Conservation (phyloP, 2,329 filamentous ascomycete genomes). For the Diplodia scrobiculata region DNA sequence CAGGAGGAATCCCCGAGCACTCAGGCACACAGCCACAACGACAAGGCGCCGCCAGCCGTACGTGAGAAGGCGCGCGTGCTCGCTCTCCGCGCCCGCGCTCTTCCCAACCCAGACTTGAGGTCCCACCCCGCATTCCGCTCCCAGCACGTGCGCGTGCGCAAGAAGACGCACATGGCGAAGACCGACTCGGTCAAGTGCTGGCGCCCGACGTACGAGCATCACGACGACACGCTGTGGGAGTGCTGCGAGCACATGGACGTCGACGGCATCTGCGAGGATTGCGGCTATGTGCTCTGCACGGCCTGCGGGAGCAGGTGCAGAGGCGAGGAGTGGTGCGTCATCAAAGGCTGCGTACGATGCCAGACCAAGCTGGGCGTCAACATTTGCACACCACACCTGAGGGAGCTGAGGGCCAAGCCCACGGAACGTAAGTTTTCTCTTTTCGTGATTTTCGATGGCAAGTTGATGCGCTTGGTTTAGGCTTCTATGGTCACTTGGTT, state of each 20-base stretch:
- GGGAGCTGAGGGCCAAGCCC: constrained; percentile 4
- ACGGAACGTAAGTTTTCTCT: not conserved
- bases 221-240: not conserved
- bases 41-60: not conserved
- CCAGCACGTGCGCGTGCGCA: not conserved
- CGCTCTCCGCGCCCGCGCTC: not conserved
- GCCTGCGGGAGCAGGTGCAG: constrained; percentile 15
- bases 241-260: constrained; percentile 3
- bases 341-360: not conserved
- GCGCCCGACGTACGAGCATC: not conserved
- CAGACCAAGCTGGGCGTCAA: constrained; percentile 18
- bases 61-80: not conserved
- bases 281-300: constrained; percentile 12
- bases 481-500: constrained; percentile 10
- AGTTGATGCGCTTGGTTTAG: not conserved
- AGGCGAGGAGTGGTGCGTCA: constrained; percentile 15
- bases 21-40: not conserved
- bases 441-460: not conserved
- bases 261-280: constrained; percentile 19
- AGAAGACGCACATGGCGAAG: not conserved
- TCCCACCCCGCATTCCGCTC: not conserved
- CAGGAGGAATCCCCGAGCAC: not conserved
- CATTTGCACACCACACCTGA: constrained; percentile 16
- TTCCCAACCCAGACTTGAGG: not conserved
- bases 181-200: not conserved